These are phyloP conservation scores for Epichloe brachyelytri DNA, from an alignment of 2,329 filamentous ascomycete species.

Conservation along the genomic window DNA sequence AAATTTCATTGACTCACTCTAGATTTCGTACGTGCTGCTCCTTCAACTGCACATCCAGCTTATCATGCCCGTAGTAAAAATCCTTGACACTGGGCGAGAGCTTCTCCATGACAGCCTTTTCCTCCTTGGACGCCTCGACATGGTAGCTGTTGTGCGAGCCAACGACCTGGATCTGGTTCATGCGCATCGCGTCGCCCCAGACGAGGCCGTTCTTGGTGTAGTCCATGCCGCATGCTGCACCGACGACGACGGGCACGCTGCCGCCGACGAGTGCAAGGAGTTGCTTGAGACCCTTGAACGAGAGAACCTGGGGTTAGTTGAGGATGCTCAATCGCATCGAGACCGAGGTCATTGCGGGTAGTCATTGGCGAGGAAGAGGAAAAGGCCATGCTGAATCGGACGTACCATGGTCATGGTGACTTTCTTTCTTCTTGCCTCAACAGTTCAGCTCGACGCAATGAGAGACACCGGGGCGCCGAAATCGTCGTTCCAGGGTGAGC, in stretches of 20 bases:
- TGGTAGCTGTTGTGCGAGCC: conserved; percentile 41
- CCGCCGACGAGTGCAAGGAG: not conserved
- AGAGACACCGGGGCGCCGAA: too few relatives aligned
- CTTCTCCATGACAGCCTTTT: conserved; percentile 26
- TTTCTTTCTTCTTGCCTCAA: too few relatives aligned
- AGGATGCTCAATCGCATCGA: too few relatives aligned
- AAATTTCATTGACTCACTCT: conserved; percentile 17
- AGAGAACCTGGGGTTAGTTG: too few relatives aligned
- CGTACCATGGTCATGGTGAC: too few relatives aligned
- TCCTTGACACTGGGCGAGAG: conserved; percentile 24
- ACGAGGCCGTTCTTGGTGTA: conserved; percentile 18
- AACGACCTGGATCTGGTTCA: conserved; percentile 39
- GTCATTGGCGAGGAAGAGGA: too few relatives aligned
- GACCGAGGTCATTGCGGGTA: too few relatives aligned
- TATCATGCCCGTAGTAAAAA: conserved; percentile 34
- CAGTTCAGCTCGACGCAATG: too few relatives aligned
- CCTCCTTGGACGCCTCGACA: conserved; percentile 28
- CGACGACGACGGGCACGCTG: not conserved
- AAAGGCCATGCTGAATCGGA: too few relatives aligned
- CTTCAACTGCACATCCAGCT: conserved; percentile 29
- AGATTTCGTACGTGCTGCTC: conserved; percentile 33
- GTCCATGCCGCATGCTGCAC: not conserved
- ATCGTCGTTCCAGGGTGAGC: too few relatives aligned
- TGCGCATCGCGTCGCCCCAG: conserved; percentile 24
- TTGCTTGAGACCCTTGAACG: not conserved